These are phyloP conservation scores for Silybum marianum DNA, from an alignment of 129 eudicot species.

Conservation along the genomic window DNA sequence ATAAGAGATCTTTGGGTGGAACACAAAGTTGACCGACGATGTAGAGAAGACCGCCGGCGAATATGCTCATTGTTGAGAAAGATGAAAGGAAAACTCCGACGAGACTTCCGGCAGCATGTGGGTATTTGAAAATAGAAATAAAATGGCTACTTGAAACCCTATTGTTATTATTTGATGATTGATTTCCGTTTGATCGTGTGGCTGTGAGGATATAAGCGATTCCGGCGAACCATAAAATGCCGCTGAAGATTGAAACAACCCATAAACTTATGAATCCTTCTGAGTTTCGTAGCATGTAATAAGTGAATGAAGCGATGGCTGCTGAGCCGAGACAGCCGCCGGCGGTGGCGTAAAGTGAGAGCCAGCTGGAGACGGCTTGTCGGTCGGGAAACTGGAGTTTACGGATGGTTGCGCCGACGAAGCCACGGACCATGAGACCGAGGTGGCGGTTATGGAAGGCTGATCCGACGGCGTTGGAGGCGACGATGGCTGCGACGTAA, in stretches of 20 bases:
- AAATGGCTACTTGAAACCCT: conserved; percentile 33
- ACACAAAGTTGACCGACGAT: conserved; percentile 55
- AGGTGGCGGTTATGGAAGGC: conserved; percentile 79
- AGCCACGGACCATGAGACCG: conserved; percentile 67
- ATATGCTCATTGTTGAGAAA: conserved; percentile 67
- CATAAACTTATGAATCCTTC: conserved; percentile 67
- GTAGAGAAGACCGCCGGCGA: conserved; percentile 57
- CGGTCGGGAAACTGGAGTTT: conserved; percentile 53
- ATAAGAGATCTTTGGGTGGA: conserved; percentile 35
- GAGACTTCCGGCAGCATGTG: conserved; percentile 75
- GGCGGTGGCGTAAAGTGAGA: conserved; percentile 72
- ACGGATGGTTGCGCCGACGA: conserved; percentile 48
- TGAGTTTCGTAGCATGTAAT: conserved; percentile 61
- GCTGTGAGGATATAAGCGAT: conserved; percentile 52
- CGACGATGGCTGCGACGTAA: conserved; percentile 63
- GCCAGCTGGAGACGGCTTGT: conserved; percentile 57
- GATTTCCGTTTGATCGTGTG: conserved; percentile 35
- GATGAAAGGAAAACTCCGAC: conserved; percentile 70
- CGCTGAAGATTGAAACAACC: conserved; percentile 82
- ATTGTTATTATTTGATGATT: neutral
- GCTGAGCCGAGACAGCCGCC: conserved; percentile 71
- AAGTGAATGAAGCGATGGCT: conserved; percentile 62
- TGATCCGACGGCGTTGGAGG: conserved; percentile 59
- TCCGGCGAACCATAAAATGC: conserved; percentile 69
- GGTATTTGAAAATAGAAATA: conserved; percentile 67